phyloP scores from a whole-genome alignment of 805 yeast genomes.

The Blastobotrys attinorum region DNA sequence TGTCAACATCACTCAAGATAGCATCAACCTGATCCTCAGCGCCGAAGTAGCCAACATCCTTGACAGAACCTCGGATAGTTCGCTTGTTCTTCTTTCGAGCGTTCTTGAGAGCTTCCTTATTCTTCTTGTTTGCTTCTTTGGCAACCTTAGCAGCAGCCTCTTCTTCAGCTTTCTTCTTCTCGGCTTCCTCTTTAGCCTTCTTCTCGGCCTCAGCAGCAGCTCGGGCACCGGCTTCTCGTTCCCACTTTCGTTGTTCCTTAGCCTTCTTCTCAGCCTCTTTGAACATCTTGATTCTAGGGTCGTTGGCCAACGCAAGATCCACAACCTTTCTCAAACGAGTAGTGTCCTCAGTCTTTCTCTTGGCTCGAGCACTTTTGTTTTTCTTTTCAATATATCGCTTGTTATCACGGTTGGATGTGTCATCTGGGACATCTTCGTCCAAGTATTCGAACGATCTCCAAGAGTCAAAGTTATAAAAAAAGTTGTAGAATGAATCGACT shows the following conservation, averaged over 20 bases:
- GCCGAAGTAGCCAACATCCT: conserved; percentile 77
- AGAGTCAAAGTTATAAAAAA: conserved; percentile 91
- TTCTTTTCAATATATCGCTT: conserved; percentile 97
- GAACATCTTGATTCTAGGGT: conserved; percentile 90
- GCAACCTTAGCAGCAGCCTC: conserved; percentile 58
- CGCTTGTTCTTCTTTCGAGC: conserved; percentile 96
- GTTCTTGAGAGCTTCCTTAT: conserved; percentile 85
- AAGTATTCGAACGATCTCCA: conserved; percentile 98
- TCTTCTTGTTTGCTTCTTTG: conserved; percentile 80
- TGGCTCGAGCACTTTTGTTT: conserved; percentile 92
- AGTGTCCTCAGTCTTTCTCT: conserved; percentile 96
- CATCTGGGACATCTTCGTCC: conserved; percentile 99
- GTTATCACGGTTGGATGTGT: conserved; percentile 97
- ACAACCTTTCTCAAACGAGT: conserved; percentile 79
- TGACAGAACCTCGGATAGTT: conserved; percentile 69
- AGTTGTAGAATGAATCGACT: conserved; percentile 80
- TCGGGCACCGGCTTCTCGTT: conserved; percentile 94
- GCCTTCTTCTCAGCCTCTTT: conserved; percentile 92
- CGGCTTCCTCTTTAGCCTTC: conserved; percentile 82
- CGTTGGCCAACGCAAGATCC: conserved; percentile 81
- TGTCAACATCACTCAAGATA: conserved; percentile 59
- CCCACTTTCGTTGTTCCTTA: conserved; percentile 95
- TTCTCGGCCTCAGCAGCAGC: conserved; percentile 91
- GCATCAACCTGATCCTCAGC: conserved; percentile 49
- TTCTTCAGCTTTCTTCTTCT: conserved; percentile 65